Evolutionary conservation across 2,329 filamentous ascomycete genomes (phyloP).

Genomic region (Periconia macrospinosa): DNA sequence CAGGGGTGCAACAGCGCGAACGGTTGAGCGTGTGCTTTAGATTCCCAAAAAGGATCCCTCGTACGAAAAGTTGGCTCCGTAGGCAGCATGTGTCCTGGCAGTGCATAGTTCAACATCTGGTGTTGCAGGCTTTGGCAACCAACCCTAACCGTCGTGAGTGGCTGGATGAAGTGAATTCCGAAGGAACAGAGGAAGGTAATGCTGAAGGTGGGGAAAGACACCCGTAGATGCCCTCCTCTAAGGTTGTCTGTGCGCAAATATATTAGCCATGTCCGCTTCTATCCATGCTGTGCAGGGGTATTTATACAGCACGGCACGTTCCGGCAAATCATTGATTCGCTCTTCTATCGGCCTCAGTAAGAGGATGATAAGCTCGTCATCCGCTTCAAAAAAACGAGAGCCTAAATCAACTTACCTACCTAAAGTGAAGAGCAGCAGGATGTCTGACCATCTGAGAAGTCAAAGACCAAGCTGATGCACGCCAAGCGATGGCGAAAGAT

Average conservation of each 20-base stretch:
- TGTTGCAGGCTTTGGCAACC: background rate
- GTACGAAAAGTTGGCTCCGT: background rate
- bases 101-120: background rate
- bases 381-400: constrained; percentile 19
- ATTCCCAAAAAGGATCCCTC: background rate
- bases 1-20: background rate
- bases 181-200: constrained; percentile 13
- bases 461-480: constrained; percentile 12
- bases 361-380: constrained; percentile 19
- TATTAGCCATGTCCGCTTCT: constrained; percentile 24
- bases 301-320: constrained; percentile 4
- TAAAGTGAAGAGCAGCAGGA: constrained; percentile 9
- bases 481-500: constrained; percentile 21
- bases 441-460: background rate
- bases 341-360: constrained; percentile 7
- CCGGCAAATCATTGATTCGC: constrained; percentile 15
- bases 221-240: constrained; percentile 12
- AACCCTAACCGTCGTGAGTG: background rate
- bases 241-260: constrained; percentile 23
- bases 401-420: constrained; percentile 25
- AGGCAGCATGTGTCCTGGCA: background rate
- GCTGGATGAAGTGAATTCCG: background rate
- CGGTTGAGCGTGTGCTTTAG: background rate
- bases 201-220: constrained; percentile 17
- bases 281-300: constrained; percentile 14